A percentile compares a stretch with the other conserved stretches of the same genome.
phyloP scores from a whole-genome alignment of 805 yeast species.

The Grigorovia transvaalensis region DNA sequence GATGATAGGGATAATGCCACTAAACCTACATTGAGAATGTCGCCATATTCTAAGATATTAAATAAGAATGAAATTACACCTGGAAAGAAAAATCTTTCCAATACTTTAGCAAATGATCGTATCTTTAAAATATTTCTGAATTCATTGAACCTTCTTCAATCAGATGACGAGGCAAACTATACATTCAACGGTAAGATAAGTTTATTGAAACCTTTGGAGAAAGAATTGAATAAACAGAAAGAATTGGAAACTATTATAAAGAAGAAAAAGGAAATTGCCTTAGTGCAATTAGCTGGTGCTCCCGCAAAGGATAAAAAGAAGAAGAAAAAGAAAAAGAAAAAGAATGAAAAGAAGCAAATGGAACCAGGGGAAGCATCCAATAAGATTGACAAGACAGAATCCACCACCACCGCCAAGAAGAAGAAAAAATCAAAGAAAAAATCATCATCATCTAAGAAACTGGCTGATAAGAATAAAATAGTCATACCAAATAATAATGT shows the following conservation, averaged over 20 bases:
- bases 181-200: constrained; percentile 20
- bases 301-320: constrained; percentile 15
- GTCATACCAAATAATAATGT: constrained; percentile 14
- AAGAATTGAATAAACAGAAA: constrained; percentile 17
- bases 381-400: neutral
- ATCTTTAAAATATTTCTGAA: constrained; percentile 26
- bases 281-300: constrained; percentile 21
- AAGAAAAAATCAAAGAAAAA: neutral
- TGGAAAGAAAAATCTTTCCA: constrained; percentile 16
- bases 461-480: neutral
- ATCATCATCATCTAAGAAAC: neutral
- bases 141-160: constrained; percentile 16
- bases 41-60: constrained; percentile 18
- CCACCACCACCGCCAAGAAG: constrained; percentile 3
- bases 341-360: constrained; percentile 2
- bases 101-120: constrained; percentile 26
- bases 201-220: constrained; percentile 20
- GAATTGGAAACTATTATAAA: constrained; percentile 10
- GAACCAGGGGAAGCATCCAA: neutral
- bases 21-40: constrained; percentile 11
- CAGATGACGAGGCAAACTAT: constrained; percentile 13
- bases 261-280: constrained; percentile 17
- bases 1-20: constrained; percentile 21
- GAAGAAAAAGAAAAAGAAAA: constrained; percentile 11
- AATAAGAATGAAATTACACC: constrained; percentile 1